Percentiles rank a stretch among this genome's conserved stretches.
phyloP scores from a whole-genome alignment of 2,329 filamentous ascomycete genomes.

The Talaromyces sp. region DNA sequence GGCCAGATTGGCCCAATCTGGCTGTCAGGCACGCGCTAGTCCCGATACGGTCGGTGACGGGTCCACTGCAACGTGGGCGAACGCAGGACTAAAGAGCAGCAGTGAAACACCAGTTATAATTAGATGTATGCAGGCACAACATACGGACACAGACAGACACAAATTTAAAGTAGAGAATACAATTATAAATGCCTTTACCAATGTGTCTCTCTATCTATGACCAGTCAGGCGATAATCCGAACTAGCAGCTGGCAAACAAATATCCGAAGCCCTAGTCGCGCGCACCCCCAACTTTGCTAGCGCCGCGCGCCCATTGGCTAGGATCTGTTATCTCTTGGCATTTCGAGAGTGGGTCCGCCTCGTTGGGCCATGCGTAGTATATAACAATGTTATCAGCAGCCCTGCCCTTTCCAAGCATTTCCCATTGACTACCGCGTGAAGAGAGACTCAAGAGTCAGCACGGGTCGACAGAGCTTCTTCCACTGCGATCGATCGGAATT shows the following conservation, averaged over 20 bases:
- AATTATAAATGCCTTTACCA: neutral
- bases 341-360: neutral
- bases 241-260: neutral
- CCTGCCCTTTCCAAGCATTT: neutral
- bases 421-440: neutral
- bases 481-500: too few relatives aligned
- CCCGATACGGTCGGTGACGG: neutral
- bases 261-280: neutral
- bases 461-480: neutral
- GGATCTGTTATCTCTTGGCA: constrained; percentile 13
- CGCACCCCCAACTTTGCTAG: neutral
- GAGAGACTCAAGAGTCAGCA: neutral
- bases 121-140: neutral
- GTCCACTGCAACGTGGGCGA: neutral
- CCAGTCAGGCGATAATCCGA: neutral
- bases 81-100: too few relatives aligned
- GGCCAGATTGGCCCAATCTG: neutral
- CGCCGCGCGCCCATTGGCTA: neutral
- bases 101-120: neutral
- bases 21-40: neutral
- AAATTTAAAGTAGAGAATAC: too few relatives aligned
- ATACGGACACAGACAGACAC: too few relatives aligned
- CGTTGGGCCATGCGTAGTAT: neutral
- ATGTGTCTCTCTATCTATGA: neutral
- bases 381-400: neutral